Conservation (phyloP, 108 stramenopile species). For the Cyclotella choctawhatcheeana region DNA sequence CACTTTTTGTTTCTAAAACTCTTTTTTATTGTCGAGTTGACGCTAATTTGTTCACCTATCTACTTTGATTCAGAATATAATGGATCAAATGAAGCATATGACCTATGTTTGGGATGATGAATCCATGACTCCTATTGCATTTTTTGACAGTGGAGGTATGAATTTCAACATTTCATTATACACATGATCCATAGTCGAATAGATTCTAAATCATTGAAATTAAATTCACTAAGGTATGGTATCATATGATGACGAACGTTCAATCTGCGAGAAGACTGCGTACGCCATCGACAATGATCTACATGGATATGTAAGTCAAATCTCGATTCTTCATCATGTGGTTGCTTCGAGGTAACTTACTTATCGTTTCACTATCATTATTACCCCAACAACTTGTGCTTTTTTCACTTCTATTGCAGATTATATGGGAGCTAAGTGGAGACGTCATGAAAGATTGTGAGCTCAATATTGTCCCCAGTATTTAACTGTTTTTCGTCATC, state of each 20-base stretch:
- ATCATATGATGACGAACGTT: conserved; percentile 46
- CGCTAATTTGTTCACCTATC: background rate
- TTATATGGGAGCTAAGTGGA: conserved; percentile 35
- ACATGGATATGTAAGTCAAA: conserved; percentile 30
- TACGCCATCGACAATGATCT: conserved; percentile 40
- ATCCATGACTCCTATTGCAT: conserved; percentile 44
- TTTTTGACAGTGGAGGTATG: conserved; percentile 26
- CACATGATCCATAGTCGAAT: too few species aligned
- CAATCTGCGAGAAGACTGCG: conserved; percentile 50
- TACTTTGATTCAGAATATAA: conserved; percentile 20
- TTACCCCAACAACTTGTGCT: too few species aligned
- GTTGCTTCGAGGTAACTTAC: too few species aligned
- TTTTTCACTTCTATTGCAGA: too few species aligned
- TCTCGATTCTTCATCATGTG: too few species aligned
- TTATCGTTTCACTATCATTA: too few species aligned
- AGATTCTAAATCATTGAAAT: background rate
- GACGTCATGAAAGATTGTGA: conserved; percentile 42
- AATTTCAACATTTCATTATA: too few species aligned
- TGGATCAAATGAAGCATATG: conserved; percentile 11
- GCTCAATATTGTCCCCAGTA: too few species aligned
- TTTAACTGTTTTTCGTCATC: too few species aligned
- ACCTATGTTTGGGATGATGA: conserved; percentile 41
- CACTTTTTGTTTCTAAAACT: background rate
- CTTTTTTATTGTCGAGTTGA: background rate
- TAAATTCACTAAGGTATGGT: conserved; percentile 11